Base-by-base conservation (phyloP, 176 grass and related monocot species). In the Oropetium thomaeum region DNA sequence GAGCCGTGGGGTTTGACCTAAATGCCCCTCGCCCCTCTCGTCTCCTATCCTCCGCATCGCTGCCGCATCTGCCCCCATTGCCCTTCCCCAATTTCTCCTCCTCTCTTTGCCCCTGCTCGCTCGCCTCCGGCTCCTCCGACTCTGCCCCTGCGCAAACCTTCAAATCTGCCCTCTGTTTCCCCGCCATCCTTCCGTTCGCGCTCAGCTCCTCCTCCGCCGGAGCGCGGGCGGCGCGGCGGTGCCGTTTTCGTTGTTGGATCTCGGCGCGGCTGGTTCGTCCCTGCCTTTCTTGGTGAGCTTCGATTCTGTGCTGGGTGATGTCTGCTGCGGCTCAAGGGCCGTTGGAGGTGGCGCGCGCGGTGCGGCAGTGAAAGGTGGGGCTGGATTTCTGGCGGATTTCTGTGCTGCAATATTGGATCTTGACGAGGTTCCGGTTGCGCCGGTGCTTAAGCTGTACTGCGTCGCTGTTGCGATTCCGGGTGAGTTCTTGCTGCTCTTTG, bases 1-100 rank as follows among this genome's bases (percentile, higher is more conserved):
- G 67, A 77, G n/a, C 57, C 16, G n/a, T 5, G 1, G 20, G 16
- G 8, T 88, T 77, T 92, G 82, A 89, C 90, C 75, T 86, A 86
- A 92, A 89, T 89, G 4, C 90, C 90, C 90, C 77, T 82, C 74
- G 1, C 35, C 32, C 31, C 44, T 77, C 48, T 31, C 28, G 39
- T 62, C 37, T 67, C 60, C 39, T 74, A 59, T 23, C 27, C 53
- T 77, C 43, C 43, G 2, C 40, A 4, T 13, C 7, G 58, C 41
- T 42, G 28, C 41, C 28, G 20, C 1, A 10, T 45, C 72, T 60
- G 55, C 71, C 71, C 16, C 72, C 39, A 19, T 43, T 75, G 39
- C 67, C 35, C 77, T 78, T 81, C 69, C 65, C 65, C 40, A 27
- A 58, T 81, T 8, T 26, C 31, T n/a, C 54, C 60, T 58, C 31